Conservation (phyloP, 2,329 filamentous ascomycete genomes). For the Colletotrichum sp. region DNA sequence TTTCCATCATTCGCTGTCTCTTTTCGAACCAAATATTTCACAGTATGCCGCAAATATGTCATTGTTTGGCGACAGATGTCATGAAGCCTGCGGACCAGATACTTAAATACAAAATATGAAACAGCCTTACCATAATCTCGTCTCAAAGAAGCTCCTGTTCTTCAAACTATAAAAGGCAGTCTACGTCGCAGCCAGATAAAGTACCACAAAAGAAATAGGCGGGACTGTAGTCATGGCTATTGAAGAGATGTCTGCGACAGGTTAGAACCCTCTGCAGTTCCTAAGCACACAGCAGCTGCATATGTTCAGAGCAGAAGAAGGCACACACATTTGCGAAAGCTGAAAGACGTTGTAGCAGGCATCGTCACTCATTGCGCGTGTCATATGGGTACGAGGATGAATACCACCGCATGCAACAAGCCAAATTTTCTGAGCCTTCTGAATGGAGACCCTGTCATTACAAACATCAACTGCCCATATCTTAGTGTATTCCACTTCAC, state of each 20-base stretch:
- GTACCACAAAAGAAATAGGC: no score
- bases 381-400: rapidly evolving
- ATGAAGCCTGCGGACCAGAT: no score
- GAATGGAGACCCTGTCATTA: background rate
- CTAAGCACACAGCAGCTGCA: background rate
- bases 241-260: background rate
- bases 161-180: no score
- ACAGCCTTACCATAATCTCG: no score
- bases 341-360: rapidly evolving
- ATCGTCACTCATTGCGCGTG: rapidly evolving
- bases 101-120: no score
- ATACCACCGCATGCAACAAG: rapidly evolving
- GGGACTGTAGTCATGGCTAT: background rate
- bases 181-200: no score
- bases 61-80: no score
- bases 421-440: rapidly evolving
- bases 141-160: no score
- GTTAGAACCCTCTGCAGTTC: background rate
- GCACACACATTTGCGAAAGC: rapidly evolving
- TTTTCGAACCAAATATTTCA: no score
- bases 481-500: background rate
- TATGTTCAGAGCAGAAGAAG: background rate
- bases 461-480: rapidly evolving
- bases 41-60: no score
- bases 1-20: no score